Evolutionary conservation across 163 green algal genomes (phyloP), one percentile per base, ranked within the genome.

Genomic region (Chlorella variabilis): DNA sequence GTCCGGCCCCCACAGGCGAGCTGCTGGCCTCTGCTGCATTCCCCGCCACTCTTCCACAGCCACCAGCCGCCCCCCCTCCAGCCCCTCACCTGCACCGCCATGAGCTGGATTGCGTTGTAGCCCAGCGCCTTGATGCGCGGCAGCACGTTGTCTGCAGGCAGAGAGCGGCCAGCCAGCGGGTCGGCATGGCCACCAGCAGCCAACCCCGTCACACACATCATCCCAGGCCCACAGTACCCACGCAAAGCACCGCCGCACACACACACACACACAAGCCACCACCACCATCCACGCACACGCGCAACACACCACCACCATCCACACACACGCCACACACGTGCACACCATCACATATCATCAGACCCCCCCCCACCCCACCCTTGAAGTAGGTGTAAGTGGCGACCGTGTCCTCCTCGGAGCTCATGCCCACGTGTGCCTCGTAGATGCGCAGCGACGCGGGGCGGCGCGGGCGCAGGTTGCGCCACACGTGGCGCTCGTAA

Each of bases 401-500:
- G 15, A 99, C 93, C 20, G 84, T 81, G 39, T 78, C 69, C 70
- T 96, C 89, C 85, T 96, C 90, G 5, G 87, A 88, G 70, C 87
- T 94, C 96, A 99, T 99, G 77, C 96, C 96, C 33, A 99, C 96
- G 84, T 99, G 96, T 0, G 93, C 93, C 90, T 99, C 96, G 82
- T 99, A 99, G 74, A 99, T 98, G 66, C 93, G 91, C 62, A 98
- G 91, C 3, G 87, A 86, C 6, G 54, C 9, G 11, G 87, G 90
- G 17, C 71, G 79, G 7, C 49, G 39, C 6, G 94, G 94, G 15
- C 88, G 84, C 39, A 79, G 21, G 79, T 96, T 80, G 77, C 86
- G 33, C 39, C 42, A 86, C 7, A 58, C 15, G 75, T 89, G 67
- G 31, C 38, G 42, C 80, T 97, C 90, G 1, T 33, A 41, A 2